A percentile compares a stretch with the other conserved stretches of the same genome.
Evolutionary conservation across 2,329 filamentous ascomycete species (phyloP).

Genomic region (Nigrospora osmanthi): DNA sequence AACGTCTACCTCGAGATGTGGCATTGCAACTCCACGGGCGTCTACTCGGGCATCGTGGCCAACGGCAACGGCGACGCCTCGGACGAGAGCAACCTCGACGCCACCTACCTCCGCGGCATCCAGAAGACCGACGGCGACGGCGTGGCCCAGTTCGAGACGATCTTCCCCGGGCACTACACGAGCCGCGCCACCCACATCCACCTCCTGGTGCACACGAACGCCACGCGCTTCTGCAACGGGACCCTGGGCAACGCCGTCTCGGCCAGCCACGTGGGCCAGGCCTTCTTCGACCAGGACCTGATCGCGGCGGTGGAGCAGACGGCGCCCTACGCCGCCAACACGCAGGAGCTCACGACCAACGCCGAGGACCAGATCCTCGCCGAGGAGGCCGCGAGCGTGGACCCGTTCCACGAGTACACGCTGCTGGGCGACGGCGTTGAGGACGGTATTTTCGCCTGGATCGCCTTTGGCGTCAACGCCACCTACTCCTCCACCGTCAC

Average conservation of each 20-base stretch:
- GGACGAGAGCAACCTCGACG: not conserved
- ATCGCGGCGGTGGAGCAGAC: not conserved
- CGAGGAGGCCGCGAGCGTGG: not conserved
- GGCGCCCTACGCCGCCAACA: not conserved
- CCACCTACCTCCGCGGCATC: not conserved
- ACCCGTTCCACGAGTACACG: not conserved
- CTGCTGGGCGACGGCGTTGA: not conserved
- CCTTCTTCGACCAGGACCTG: not conserved
- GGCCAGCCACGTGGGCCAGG: not conserved
- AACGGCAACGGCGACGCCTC: not conserved
- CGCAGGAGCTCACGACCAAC: not conserved
- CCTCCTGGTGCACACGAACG: not conserved
- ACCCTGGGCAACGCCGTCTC: not conserved
- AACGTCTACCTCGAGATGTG: slow-evolving; percentile 33
- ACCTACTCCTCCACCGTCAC: not conserved
- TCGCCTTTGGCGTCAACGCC: not conserved
- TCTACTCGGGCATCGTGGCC: not conserved
- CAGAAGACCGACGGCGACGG: not conserved
- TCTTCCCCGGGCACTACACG: not conserved
- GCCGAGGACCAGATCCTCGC: not conserved
- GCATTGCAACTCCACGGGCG: slow-evolving; percentile 11
- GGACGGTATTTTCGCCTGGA: not conserved
- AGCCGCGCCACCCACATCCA: slow-evolving; percentile 1
- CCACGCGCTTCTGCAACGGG: not conserved
- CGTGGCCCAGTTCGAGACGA: not conserved